A percentile compares a stretch with the other conserved stretches of the same genome.
These are phyloP conservation scores for Stereum hirsutum DNA, from an alignment of 1,284 basidiomycete species.

Conservation along the genomic window DNA sequence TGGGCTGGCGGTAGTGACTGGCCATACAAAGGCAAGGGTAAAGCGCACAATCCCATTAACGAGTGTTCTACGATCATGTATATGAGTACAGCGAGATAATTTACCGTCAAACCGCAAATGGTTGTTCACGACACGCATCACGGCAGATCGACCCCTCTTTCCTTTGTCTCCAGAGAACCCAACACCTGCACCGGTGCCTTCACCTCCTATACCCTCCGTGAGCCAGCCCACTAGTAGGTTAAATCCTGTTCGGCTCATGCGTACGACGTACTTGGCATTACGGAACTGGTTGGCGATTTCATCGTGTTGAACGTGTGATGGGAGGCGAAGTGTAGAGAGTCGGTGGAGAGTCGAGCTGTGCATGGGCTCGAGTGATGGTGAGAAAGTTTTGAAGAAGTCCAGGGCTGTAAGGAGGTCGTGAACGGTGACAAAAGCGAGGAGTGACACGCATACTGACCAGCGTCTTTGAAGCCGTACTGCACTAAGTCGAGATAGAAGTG, in stretches of 20 bases:
- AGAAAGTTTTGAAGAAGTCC: constrained; percentile 69
- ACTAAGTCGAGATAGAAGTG: constrained; percentile 97
- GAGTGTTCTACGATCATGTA: no score
- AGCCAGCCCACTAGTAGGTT: constrained; percentile 93
- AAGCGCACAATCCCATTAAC: constrained; percentile 4
- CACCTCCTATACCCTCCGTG: constrained; percentile 85
- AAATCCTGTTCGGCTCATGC: constrained; percentile 90
- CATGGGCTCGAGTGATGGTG: constrained; percentile 56
- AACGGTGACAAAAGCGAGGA: constrained; percentile 2
- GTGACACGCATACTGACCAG: constrained; percentile 60
- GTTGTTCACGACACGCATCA: constrained; percentile 93
- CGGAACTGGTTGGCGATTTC: constrained; percentile 81
- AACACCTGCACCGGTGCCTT: constrained; percentile 72
- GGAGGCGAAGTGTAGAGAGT: constrained; percentile 76
- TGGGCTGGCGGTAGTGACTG: constrained; percentile 66
- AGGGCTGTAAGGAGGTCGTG: constrained; percentile 37
- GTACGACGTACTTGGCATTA: constrained; percentile 85
- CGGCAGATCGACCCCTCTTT: constrained; percentile 72
- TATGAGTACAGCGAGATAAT: no score
- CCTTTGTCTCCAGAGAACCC: constrained; percentile 78
- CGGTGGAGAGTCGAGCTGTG: constrained; percentile 75
- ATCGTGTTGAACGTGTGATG: constrained; percentile 81
- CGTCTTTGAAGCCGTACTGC: constrained; percentile 82
- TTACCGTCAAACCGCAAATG: constrained; percentile 86
- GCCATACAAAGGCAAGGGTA: constrained; percentile 15